Evolutionary conservation across 106 monocot genomes (phyloP).

Genomic region (Dendrobium officinale): DNA sequence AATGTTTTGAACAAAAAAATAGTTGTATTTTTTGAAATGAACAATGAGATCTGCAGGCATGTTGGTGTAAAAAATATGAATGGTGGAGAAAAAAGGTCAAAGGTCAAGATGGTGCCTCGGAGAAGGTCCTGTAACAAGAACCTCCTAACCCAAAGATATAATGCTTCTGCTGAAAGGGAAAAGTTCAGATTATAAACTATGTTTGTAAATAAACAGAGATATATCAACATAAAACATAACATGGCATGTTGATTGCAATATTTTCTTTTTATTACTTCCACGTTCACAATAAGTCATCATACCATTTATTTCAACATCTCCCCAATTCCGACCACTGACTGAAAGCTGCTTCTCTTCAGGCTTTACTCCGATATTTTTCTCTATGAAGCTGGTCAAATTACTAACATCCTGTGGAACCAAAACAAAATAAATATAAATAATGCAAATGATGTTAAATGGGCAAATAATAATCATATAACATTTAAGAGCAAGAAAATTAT

Average conservation of each 20-base stretch:
- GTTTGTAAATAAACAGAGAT: background rate
- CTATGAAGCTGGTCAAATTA: slow-evolving; percentile 72
- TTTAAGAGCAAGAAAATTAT: background rate
- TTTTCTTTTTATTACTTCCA: background rate
- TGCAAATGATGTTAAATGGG: background rate
- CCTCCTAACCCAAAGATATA: background rate
- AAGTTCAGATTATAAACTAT: background rate
- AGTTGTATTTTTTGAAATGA: background rate
- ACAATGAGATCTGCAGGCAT: background rate
- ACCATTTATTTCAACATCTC: slow-evolving; percentile 93
- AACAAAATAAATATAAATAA: background rate
- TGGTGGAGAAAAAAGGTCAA: background rate
- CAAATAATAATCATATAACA: background rate
- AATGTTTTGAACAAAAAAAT: background rate
- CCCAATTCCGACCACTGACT: slow-evolving; percentile 88
- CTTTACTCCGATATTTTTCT: slow-evolving; percentile 66
- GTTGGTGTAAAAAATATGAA: background rate
- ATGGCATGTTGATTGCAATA: background rate
- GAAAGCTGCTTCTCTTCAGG: slow-evolving; percentile 97
- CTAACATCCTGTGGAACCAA: slow-evolving; percentile 57
- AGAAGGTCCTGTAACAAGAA: background rate
- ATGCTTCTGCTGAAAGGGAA: background rate
- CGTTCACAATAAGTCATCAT: background rate
- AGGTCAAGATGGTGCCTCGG: background rate
- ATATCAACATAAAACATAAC: background rate